These are phyloP conservation scores for Grosmannia serpens DNA, from an alignment of 2,329 filamentous ascomycete genomes.

Conservation along the genomic window DNA sequence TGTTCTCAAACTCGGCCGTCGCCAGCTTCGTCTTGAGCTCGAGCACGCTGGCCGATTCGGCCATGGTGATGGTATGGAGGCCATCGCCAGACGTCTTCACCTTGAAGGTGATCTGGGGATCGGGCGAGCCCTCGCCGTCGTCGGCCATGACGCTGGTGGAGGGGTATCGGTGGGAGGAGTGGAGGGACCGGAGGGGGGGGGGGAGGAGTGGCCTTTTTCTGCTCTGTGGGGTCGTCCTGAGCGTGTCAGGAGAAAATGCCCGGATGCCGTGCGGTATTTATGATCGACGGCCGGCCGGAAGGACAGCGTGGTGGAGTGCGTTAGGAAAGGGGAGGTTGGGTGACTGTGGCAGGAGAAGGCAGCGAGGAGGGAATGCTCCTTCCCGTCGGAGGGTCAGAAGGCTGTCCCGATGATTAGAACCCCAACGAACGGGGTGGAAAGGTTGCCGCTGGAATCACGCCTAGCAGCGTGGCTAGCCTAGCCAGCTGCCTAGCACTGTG, in stretches of 20 bases:
- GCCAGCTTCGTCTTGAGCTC: constrained; percentile 88
- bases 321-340: not conserved
- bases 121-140: constrained; percentile 46
- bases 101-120: constrained; percentile 83
- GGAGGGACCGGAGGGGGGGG: no score
- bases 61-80: constrained; percentile 63
- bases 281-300: not conserved
- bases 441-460: not conserved
- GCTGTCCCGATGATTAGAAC: constrained; percentile 1
- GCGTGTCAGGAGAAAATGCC: not conserved
- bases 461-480: not conserved
- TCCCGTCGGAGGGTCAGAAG: not conserved
- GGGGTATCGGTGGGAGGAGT: not conserved
- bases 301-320: not conserved
- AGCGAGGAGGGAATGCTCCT: not conserved
- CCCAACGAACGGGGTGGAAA: constrained; percentile 6
- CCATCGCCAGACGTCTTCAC: constrained; percentile 93
- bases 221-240: not conserved
- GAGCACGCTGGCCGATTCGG: constrained; percentile 61
- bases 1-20: constrained; percentile 68
- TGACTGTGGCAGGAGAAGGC: not conserved
- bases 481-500: not conserved
- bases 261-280: not conserved
- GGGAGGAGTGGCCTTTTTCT: not conserved
- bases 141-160: constrained; percentile 45